phyloP scores from a whole-genome alignment of 1,139 yeast genomes.

The Tardiomyces blankii region DNA sequence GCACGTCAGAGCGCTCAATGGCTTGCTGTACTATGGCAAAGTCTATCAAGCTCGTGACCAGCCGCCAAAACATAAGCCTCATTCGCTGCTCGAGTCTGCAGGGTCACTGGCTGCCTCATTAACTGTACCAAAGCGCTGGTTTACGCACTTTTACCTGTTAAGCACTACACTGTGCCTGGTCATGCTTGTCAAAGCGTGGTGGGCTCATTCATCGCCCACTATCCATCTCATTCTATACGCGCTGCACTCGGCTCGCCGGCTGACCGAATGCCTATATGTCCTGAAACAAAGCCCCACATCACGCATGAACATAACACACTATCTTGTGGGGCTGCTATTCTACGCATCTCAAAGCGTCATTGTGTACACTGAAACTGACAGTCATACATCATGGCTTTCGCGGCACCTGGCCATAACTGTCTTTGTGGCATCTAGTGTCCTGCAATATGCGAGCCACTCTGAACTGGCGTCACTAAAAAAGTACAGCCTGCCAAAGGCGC shows the following conservation, averaged over 20 bases:
- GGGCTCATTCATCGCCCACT: too few relatives aligned
- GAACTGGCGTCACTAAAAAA: constrained; percentile 52
- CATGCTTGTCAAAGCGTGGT: too few relatives aligned
- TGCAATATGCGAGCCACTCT: constrained; percentile 49
- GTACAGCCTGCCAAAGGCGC: constrained; percentile 50
- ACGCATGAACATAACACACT: constrained; percentile 66
- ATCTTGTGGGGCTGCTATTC: constrained; percentile 59
- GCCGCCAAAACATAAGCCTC: background rate
- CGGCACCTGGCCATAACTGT: constrained; percentile 15
- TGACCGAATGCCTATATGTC: constrained; percentile 46
- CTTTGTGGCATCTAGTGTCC: constrained; percentile 37
- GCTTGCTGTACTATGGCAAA: constrained; percentile 18
- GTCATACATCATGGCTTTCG: constrained; percentile 14
- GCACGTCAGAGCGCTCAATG: background rate
- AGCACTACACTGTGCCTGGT: constrained; percentile 7
- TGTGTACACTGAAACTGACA: constrained; percentile 13
- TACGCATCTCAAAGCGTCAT: constrained; percentile 35
- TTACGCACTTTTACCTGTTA: constrained; percentile 32
- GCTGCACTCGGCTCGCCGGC: constrained; percentile 55
- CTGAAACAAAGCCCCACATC: constrained; percentile 39
- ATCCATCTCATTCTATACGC: constrained; percentile 28
- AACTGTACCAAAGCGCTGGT: constrained; percentile 37
- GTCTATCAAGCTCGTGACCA: constrained; percentile 4
- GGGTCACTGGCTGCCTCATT: background rate
- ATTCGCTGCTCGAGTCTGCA: background rate